Percentiles rank a stretch among this genome's conserved stretches.
These are phyloP conservation scores for Dothiorella sarmentorum DNA, from an alignment of 2,329 filamentous ascomycete genomes.

Conservation along the genomic window DNA sequence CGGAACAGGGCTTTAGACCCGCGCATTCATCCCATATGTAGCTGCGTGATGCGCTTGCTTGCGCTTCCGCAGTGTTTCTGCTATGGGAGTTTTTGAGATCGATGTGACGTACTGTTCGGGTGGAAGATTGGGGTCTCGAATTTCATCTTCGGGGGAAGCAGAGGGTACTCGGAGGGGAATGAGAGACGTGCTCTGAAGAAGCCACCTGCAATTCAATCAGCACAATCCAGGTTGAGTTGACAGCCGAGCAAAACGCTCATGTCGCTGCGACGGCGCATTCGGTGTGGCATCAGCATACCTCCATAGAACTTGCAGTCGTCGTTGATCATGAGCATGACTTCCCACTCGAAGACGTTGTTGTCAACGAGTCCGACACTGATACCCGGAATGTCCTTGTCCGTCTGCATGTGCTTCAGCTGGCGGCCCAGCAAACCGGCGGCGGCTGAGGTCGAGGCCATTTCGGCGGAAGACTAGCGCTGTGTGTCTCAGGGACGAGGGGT, in stretches of 20 bases:
- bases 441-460: slow-evolving; percentile 46
- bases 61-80: not conserved
- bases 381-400: slow-evolving; percentile 83
- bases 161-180: slow-evolving; percentile 95
- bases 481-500: not conserved
- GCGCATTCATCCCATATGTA: no score
- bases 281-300: slow-evolving; percentile 51
- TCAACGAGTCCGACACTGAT: slow-evolving; percentile 88
- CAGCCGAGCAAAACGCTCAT: not conserved
- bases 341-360: slow-evolving; percentile 93
- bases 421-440: slow-evolving; percentile 72
- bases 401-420: slow-evolving; percentile 93
- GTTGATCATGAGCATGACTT: slow-evolving; percentile 97
- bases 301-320: slow-evolving; percentile 93
- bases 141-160: slow-evolving; percentile 92
- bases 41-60: not conserved
- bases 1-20: not conserved
- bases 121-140: slow-evolving; percentile 95
- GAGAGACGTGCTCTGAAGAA: slow-evolving; percentile 92
- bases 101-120: slow-evolving; percentile 70
- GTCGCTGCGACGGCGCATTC: no score
- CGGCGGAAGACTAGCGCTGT: not conserved
- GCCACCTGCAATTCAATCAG: slow-evolving; percentile 56
- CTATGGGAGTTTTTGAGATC: no score
- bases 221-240: no score